phyloP scores from a whole-genome alignment of 2,329 filamentous ascomycete species.

The Colletotrichum sojae region DNA sequence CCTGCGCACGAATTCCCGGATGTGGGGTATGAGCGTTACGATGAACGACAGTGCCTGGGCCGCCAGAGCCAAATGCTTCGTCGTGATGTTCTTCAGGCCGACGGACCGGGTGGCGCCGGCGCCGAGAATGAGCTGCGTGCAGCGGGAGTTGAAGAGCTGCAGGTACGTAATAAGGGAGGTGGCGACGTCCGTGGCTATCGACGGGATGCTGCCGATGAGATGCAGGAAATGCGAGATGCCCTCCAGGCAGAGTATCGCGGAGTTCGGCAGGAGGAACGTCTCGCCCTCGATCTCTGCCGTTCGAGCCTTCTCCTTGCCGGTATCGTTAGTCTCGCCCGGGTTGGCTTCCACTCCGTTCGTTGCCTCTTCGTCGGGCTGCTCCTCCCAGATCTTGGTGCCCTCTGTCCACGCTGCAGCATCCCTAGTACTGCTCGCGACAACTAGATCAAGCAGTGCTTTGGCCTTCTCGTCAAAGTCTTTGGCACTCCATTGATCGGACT shows the following conservation, averaged over 20 bases:
- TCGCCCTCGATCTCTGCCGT: conserved; percentile 87
- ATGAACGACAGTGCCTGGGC: conserved; percentile 92
- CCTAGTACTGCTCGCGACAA: conserved; percentile 79
- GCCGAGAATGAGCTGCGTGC: conserved; percentile 95
- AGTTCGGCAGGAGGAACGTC: conserved; percentile 87
- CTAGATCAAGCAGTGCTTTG: conserved; percentile 70
- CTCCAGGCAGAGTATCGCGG: conserved; percentile 83
- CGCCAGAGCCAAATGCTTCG: conserved; percentile 92
- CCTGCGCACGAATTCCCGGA: conserved; percentile 90
- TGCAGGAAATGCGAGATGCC: conserved; percentile 88
- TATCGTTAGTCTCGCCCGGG: conserved; percentile 62
- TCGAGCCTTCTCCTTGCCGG: conserved; percentile 75
- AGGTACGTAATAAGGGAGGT: conserved; percentile 86
- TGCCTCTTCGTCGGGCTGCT: conserved; percentile 37
- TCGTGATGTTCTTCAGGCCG: conserved; percentile 95
- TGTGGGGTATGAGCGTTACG: conserved; percentile 87
- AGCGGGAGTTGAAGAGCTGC: conserved; percentile 94
- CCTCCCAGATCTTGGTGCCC: conserved; percentile 70
- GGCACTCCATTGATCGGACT: conserved; percentile 84
- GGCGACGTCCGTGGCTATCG: conserved; percentile 88
- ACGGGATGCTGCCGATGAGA: conserved; percentile 87
- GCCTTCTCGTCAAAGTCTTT: conserved; percentile 80
- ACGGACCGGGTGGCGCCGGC: conserved; percentile 91
- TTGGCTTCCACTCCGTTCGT: conserved; percentile 43
- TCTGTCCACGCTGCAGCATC: conserved; percentile 79